Percentiles rank a stretch among this genome's conserved stretches.
These are phyloP conservation scores for Conringia planisiliqua DNA, from an alignment of 345 rosid genomes.

Conservation along the genomic window DNA sequence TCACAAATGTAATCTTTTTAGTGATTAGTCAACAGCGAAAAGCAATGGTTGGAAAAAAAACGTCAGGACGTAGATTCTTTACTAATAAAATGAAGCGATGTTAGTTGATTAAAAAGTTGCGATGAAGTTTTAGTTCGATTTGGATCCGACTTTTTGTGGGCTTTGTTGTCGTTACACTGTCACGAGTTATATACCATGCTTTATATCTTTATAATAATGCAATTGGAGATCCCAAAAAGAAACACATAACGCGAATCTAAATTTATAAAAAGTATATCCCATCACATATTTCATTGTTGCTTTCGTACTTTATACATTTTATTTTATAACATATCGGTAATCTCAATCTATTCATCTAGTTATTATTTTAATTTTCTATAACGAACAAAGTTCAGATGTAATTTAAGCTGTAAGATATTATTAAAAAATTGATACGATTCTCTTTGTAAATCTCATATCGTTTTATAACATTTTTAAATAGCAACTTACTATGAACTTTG, in stretches of 20 bases:
- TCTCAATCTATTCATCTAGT: too few relatives aligned
- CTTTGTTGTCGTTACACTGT: conserved; percentile 3
- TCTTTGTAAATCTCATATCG: background rate
- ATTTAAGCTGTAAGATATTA: background rate
- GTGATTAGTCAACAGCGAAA: background rate
- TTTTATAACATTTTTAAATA: background rate
- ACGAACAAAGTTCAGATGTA: background rate
- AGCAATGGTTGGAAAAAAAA: background rate
- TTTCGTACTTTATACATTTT: background rate
- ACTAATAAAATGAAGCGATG: background rate
- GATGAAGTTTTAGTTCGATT: conserved; percentile 21
- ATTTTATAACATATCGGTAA: too few relatives aligned
- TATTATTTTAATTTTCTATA: too few relatives aligned
- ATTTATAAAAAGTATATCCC: background rate
- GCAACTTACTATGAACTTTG: background rate
- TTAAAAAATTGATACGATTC: background rate
- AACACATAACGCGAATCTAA: background rate
- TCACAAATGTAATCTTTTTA: background rate
- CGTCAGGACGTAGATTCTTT: background rate
- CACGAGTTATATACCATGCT: conserved; percentile 5
- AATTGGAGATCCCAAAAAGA: background rate
- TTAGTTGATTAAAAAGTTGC: background rate
- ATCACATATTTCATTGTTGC: background rate
- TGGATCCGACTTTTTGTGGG: conserved; percentile 3
- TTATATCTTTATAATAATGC: background rate